Evolutionary conservation across 345 rosid genomes (phyloP), one percentile per base, ranked within the genome.

Genomic region (Populus simonii): DNA sequence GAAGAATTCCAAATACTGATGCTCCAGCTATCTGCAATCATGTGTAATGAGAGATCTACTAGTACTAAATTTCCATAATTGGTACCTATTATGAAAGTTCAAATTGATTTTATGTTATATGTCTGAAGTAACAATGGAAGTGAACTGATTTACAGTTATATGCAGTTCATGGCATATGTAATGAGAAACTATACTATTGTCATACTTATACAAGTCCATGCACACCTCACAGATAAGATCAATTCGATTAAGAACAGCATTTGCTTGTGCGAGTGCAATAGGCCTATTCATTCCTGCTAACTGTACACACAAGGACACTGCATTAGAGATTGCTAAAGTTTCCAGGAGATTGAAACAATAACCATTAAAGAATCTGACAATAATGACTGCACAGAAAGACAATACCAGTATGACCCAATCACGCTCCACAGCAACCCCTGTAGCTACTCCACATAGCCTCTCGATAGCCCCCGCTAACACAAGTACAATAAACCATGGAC

Each of bases 361-460:
- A 47, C 68, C 71, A 72, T 22, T 20, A 51, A 70, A 69, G 31
- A 45, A 53, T 9, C 29, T 74, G 35, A 65, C 12, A 51, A 76
- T 53, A 8, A 73, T 18, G 71, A 65, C 74, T 65, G 68, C 47
- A 77, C 47, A 43, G 68, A 49, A 71, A 72, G 49, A 83, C 35
- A 75, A 66, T 89, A 95, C 99, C 97, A 91, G 89, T 70, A 96
- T 98, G 79, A 93, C 91, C 99, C 99, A 95, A 72, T 95, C 98
- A 70, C 98, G 93, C 80, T 95, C 99, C 86, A 89, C 84, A 70
- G 97, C 92, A 63, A 95, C 97, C 36, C 98, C 99, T 27, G 90
- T 78, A 47, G 98, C 97, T 68, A 93, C 85, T 49, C 98, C 99
- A 68, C 92, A 88, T 66, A 95, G 84, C 77, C 92, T 88, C 82